Evolutionary conservation across 2,329 filamentous ascomycete genomes (phyloP).

Genomic region (Colletotrichum sp.): DNA sequence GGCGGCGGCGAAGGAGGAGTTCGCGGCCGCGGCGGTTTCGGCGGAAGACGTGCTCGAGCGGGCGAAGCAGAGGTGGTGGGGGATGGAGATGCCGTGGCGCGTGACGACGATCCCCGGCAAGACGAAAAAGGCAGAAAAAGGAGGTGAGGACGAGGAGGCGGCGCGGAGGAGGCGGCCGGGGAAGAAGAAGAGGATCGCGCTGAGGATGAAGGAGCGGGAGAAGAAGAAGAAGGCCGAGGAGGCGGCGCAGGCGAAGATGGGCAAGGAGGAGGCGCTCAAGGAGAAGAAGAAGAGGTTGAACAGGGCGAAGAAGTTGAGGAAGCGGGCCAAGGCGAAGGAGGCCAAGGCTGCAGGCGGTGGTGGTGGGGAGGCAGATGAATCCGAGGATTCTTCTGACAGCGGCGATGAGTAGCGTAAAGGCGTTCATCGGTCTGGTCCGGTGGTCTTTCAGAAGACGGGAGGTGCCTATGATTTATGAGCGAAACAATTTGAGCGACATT

Average conservation of each 20-base stretch:
- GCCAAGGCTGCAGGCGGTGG: slow-evolving; percentile 40
- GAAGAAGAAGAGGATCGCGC: slow-evolving; percentile 62
- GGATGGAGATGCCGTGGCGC: slow-evolving; percentile 65
- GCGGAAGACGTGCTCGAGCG: slow-evolving; percentile 54
- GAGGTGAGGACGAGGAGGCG: slow-evolving; percentile 20
- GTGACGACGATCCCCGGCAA: slow-evolving; percentile 45
- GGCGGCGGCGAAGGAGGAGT: slow-evolving; percentile 40
- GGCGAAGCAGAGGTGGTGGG: slow-evolving; percentile 55
- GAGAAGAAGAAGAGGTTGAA: slow-evolving; percentile 70
- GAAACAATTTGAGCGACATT: background rate
- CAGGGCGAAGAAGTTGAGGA: slow-evolving; percentile 63
- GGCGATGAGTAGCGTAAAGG: background rate
- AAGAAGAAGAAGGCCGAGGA: slow-evolving; percentile 44
- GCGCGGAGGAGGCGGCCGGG: slow-evolving; percentile 53
- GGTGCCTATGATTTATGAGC: background rate
- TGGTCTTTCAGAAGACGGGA: background rate
- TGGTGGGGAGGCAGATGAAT: background rate
- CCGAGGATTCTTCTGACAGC: slow-evolving; percentile 1
- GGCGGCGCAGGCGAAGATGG: slow-evolving; percentile 41
- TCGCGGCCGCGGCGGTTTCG: slow-evolving; percentile 52
- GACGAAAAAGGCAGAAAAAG: background rate
- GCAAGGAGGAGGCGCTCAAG: slow-evolving; percentile 60
- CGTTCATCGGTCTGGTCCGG: background rate
- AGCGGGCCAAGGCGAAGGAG: slow-evolving; percentile 61
- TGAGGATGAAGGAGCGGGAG: slow-evolving; percentile 49